Evolutionary conservation across 2,329 filamentous ascomycete species (phyloP).

Genomic region (Fusarium sp.): DNA sequence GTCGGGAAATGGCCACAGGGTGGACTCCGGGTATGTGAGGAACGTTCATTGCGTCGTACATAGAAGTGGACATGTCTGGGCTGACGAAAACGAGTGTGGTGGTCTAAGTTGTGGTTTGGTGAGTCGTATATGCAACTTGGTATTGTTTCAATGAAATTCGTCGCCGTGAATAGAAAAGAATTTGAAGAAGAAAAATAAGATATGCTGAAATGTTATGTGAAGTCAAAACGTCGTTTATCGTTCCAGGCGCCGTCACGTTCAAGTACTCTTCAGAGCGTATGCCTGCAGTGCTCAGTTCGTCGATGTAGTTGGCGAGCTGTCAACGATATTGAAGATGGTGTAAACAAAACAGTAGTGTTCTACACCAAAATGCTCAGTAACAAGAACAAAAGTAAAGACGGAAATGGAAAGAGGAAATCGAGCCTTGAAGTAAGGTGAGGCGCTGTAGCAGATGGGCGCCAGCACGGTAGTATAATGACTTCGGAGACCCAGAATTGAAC

Average conservation of each 20-base stretch:
- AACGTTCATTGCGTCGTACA: constrained; percentile 58
- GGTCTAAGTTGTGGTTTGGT: constrained; percentile 1
- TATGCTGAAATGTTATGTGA: constrained; percentile 2
- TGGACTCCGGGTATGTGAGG: constrained; percentile 59
- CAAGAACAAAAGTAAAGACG: constrained; percentile 32
- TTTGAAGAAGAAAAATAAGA: constrained; percentile 1
- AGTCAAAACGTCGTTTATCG: constrained; percentile 16
- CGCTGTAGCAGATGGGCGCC: constrained; percentile 40
- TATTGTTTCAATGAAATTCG: not conserved
- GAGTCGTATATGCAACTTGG: not conserved
- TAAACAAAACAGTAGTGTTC: constrained; percentile 22
- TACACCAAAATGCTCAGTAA: constrained; percentile 32
- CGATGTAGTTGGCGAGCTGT: constrained; percentile 15
- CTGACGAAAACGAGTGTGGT: constrained; percentile 9
- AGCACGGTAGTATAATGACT: constrained; percentile 42
- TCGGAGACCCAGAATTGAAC: constrained; percentile 47
- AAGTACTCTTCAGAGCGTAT: constrained; percentile 24
- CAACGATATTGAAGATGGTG: constrained; percentile 27
- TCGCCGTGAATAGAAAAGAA: constrained; percentile 1
- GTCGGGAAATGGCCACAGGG: constrained; percentile 73
- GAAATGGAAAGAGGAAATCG: constrained; percentile 45
- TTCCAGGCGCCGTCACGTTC: constrained; percentile 20
- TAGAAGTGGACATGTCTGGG: constrained; percentile 55
- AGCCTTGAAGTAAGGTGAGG: constrained; percentile 45
- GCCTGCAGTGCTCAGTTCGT: constrained; percentile 17